These are phyloP conservation scores for Pseudisothecium myosuroides DNA, from an alignment of 225 moss, liverwort and hornwort species.

Conservation along the genomic window DNA sequence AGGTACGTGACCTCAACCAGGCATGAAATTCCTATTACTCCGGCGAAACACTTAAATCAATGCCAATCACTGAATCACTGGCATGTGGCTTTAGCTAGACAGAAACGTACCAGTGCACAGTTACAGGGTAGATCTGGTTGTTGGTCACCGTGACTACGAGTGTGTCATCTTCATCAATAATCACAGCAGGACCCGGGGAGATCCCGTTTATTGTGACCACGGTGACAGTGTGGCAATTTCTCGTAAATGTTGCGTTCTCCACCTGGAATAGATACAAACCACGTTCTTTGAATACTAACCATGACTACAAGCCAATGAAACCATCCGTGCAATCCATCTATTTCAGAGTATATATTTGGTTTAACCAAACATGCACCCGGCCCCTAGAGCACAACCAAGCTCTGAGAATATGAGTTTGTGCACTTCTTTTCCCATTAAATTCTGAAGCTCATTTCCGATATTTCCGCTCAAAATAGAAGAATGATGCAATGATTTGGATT, in stretches of 20 bases:
- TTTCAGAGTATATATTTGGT: too few species aligned
- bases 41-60: neutral
- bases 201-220: slow-evolving; percentile 12
- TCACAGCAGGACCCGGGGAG: neutral
- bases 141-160: neutral
- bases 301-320: neutral
- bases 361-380: too few species aligned
- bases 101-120: slow-evolving; percentile 14
- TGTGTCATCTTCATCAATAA: slow-evolving; percentile 10
- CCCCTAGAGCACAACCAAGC: neutral
- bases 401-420: neutral
- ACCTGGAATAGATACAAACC: neutral
- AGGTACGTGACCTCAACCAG: neutral
- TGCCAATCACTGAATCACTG: neutral
- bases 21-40: neutral
- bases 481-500: neutral
- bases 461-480: neutral
- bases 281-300: neutral
- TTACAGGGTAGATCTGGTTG: slow-evolving; percentile 2
- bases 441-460: too few species aligned
- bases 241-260: neutral
- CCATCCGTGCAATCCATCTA: neutral
- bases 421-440: too few species aligned
- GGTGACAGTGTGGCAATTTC: neutral
- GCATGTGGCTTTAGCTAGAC: too few species aligned